Conservation (phyloP, 2,329 filamentous ascomycete genomes). For the Sporothrix inflata region DNA sequence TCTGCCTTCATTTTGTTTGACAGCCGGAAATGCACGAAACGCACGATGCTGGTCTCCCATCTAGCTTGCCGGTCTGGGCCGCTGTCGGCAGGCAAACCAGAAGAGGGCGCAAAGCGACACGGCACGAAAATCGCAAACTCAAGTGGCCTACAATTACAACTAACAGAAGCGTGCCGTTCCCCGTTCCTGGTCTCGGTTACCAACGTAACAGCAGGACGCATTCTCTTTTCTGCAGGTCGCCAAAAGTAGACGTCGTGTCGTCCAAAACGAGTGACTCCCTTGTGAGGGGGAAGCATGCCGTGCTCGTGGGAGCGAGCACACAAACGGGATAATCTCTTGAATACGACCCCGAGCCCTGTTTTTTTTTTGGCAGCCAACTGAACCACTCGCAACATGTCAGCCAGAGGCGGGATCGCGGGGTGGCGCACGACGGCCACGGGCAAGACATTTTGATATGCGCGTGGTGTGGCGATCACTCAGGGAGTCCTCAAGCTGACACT, state of each 20-base stretch:
- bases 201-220: neutral
- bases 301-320: neutral
- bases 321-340: neutral
- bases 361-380: neutral
- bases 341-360: constrained; percentile 2
- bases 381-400: constrained; percentile 1
- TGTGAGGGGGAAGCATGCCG: neutral
- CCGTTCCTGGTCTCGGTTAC: neutral
- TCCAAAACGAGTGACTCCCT: neutral
- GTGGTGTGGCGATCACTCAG: constrained; percentile 5
- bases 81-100: neutral
- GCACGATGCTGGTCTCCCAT: neutral
- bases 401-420: neutral
- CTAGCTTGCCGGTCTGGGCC: neutral
- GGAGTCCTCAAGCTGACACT: neutral
- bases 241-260: neutral
- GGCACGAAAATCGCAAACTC: neutral
- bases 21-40: neutral
- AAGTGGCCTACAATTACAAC: neutral
- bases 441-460: neutral
- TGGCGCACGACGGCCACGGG: neutral
- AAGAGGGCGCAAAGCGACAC: neutral
- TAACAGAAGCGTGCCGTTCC: neutral
- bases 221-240: constrained; percentile 8
- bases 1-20: neutral